Evolutionary conservation across 176 grass and related monocot genomes (phyloP).

Genomic region (Panicum miliaceum): DNA sequence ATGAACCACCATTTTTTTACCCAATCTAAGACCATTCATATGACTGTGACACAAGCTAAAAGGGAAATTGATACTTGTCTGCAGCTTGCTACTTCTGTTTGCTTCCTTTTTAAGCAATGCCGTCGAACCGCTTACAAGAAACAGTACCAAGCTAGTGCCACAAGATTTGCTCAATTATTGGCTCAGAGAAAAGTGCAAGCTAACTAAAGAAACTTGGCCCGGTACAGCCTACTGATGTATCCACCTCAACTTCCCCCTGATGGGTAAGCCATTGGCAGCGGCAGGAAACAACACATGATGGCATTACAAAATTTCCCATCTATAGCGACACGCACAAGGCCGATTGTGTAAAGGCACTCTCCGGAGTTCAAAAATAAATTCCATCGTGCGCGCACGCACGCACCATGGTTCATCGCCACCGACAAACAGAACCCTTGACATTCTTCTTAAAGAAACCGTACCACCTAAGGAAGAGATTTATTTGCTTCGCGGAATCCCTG

Average conservation of each 20-base stretch:
- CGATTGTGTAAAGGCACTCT: not conserved
- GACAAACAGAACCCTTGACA: not conserved
- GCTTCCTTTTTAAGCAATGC: not conserved
- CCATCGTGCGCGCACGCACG: not conserved
- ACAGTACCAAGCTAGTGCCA: not conserved
- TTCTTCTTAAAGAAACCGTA: not conserved
- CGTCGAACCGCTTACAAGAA: not conserved
- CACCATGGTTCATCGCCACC: not conserved
- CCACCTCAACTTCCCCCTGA: constrained; percentile 28
- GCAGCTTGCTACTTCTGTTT: not conserved
- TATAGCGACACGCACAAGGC: not conserved
- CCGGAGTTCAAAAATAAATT: not conserved
- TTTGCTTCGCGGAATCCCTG: not conserved
- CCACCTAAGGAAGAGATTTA: not conserved
- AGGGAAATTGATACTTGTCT: not conserved
- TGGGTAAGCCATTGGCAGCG: not conserved
- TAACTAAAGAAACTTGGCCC: constrained; percentile 7
- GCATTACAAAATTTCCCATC: not conserved
- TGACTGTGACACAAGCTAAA: not conserved
- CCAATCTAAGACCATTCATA: not conserved
- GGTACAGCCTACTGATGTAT: constrained; percentile 30
- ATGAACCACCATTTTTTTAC: not conserved
- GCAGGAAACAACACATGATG: not conserved
- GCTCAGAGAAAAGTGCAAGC: not conserved
- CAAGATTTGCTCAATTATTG: constrained; percentile 22